Evolutionary conservation across 306 rosid species (phyloP), one percentile per base, ranked within the genome.

Genomic region (Acacia crassicarpa): DNA sequence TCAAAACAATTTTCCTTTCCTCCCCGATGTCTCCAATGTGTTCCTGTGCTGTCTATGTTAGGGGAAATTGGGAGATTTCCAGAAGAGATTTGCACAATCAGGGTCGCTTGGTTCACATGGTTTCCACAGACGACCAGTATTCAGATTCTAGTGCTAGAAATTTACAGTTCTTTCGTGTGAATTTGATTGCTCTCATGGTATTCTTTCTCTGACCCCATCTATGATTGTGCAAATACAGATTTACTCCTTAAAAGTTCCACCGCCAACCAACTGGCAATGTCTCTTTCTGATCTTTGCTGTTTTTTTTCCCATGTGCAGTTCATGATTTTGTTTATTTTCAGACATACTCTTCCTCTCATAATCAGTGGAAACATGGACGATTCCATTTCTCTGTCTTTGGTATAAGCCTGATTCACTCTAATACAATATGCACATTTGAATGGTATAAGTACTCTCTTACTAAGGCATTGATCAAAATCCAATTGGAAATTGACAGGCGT

Each of bases 31-130:
- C 14, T 53, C 19, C 75, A 67, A 78, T 67, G n/a, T 53, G 67
- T 67, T 75, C 56, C 15, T 6, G 5, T 81, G 79, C 30, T 85
- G 79, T 62, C 48, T 49, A 59, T 88, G 23, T 81, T 85, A 96
- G 99, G 88, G 98, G 98, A 79, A 92, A 96, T 81, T 93, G 99
- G 99, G 99, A 96, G 88, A 89, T 91, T 76, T 80, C 97, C 2
- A 84, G 98, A 84, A 91, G 98, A 79, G 92, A 91, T 83, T 81
- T 87, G 66, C 41, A 38, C 8, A 89, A 89, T 25, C 90, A 91
- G 76, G 83, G 98, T 58, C 94, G 88, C 38, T 83, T 89, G 79
- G 92, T 96, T 82, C 89, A 94, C 79, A 92, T 92, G 97, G 97
- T 91, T 85, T 87, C 99, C n/a, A 77, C 97, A n/a, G 89, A 92